These are phyloP conservation scores for Pichiaceae sp. DNA, from an alignment of 1,139 yeast species.

Conservation along the genomic window DNA sequence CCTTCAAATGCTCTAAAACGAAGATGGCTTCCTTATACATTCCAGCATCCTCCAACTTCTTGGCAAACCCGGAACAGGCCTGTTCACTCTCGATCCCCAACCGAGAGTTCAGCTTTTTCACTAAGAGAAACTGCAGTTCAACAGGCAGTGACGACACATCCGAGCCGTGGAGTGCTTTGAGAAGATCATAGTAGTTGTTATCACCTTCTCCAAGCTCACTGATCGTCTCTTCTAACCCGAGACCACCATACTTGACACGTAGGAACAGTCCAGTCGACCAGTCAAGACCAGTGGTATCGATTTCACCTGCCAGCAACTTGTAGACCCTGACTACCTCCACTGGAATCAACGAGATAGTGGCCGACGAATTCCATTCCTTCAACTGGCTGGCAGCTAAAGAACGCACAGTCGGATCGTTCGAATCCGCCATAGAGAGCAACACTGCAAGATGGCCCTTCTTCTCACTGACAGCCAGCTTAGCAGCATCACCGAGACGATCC, in stretches of 20 bases:
- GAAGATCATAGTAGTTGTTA: constrained; percentile 28
- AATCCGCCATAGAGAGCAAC: constrained; percentile 60
- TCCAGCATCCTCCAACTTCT: constrained; percentile 39
- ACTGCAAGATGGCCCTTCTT: constrained; percentile 64
- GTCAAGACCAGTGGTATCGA: constrained; percentile 36
- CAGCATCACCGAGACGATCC: constrained; percentile 56
- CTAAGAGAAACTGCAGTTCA: constrained; percentile 17
- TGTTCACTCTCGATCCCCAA: constrained; percentile 19
- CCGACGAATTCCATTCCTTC: constrained; percentile 50
- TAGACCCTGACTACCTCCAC: constrained; percentile 46
- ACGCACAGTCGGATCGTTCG: constrained; percentile 53
- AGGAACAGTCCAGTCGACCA: constrained; percentile 64
- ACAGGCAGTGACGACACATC: constrained; percentile 15
- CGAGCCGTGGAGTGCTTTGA: constrained; percentile 29
- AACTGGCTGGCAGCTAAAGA: constrained; percentile 54
- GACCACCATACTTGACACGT: constrained; percentile 48
- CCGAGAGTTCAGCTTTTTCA: constrained; percentile 13
- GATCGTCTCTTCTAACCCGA: background rate
- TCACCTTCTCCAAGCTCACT: constrained; percentile 12
- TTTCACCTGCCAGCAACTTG: constrained; percentile 56
- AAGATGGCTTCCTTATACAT: constrained; percentile 55
- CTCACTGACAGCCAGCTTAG: constrained; percentile 47
- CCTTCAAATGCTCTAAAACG: constrained; percentile 49
- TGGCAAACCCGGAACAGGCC: constrained; percentile 38
- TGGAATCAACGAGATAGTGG: constrained; percentile 40